Evolutionary conservation across 208 protist species (phyloP), one percentile per base, ranked within the genome.

Genomic region (Leishmania braziliensis): DNA sequence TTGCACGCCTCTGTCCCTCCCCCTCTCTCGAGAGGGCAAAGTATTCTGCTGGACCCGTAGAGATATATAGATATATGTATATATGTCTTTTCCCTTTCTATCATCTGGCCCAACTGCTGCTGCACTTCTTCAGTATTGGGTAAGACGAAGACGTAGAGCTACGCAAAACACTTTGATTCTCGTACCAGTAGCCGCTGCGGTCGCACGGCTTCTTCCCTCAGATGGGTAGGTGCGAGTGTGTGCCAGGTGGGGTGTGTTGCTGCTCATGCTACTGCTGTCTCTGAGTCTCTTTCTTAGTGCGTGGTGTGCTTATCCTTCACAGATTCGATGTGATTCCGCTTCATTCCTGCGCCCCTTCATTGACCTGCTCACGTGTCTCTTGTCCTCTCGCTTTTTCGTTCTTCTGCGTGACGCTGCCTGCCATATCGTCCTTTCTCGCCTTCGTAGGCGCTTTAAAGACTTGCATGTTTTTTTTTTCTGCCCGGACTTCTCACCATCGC

Each of bases 321-420:
- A n/a, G 23, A 20, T 3, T 62, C 33, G 60, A 60, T 80, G 46
- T 71, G 76, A 78, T 86, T 29, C 73, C 29, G 66, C 70, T 82
- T 83, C 56, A n/a, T 26, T 62, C 56, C 23, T 65, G 23, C 26
- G 23, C 29, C 60, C 26, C 20, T 36, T 26, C 60, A 62, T 62
- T 62, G 18, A 26, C 56, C 56, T 3, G 6, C 29, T 10, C 54
- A 50, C 54, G n/a, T 65, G 39, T 66, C 56, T 43, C 16, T 20
- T 77, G 16, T 16, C 9, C 29, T 14, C 9, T 43, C 20, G 12
- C 50, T 33, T 60, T 60, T 10, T 10, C 53, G 29, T 6, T 23
- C 12, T 26, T 16, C 39, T 65, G 60, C 60, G 0, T 29, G 60
- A 20, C 29, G 65, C 6, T 36, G 9, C n/a, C 12, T 69, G 26